Evolutionary conservation across 2,329 filamentous ascomycete genomes (phyloP), one percentile per base, ranked within the genome.

Genomic region (Pseudogymnoascus destructans): DNA sequence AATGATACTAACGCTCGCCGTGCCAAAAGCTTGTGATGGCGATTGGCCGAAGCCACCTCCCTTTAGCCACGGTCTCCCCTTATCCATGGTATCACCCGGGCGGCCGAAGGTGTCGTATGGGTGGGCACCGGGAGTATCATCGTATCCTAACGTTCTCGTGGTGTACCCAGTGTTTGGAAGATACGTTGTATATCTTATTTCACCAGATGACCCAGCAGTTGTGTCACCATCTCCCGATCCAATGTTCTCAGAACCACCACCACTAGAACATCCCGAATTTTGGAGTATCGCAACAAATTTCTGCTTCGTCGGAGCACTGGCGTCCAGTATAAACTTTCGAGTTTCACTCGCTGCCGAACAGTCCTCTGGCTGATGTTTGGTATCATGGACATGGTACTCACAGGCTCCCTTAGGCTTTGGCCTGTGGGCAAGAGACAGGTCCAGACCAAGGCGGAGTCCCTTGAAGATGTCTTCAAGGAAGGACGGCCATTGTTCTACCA

Each of bases 381-480:
- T 19, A 30, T 52, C 23, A 52, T 52, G 46, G n/a, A 52, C 46
- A 30, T 52, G 46, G 25, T 52, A 52, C 25, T 52, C 46, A n/a
- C 46, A 52, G 30, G 23, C 25, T 10, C 23, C 46, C 9, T n/a
- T 52, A 6, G 5, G 5, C 9, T 17, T 52, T 30, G 46, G 46
- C 46, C 25, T 9, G 46, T 52, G 46, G 25, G n/a, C 30, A 30
- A 9, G 46, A 13, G 46, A 17, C 5, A 52, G 9, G 7, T 19
- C 46, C 25, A 11, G 23, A 30, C n/a, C 30, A 17, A 52, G 46
- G 38, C 33, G 33, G 35, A 57, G 25, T 21, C 36, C 25, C 35
- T 57, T 57, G 15, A 57, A 57, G 21, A 57, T 25, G 13, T 57
- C 56, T 46, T 42, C 32, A 17, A 40, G 56, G 13, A 57, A 40